phyloP scores from a whole-genome alignment of 352 stramenopile genomes.

The Phytophthora ohioensis region DNA sequence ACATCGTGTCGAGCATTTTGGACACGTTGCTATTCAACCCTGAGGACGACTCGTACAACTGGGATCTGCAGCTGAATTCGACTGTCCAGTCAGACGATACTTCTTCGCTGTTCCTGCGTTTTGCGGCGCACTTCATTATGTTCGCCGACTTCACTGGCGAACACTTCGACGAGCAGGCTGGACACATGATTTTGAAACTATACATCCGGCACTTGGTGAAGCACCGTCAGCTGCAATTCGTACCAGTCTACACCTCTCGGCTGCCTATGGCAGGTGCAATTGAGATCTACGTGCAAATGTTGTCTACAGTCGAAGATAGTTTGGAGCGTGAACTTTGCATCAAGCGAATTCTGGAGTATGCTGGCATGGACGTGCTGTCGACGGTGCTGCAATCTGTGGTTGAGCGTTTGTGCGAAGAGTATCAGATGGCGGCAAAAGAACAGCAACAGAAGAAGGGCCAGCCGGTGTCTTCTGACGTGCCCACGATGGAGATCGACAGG shows the following conservation, averaged over 20 bases:
- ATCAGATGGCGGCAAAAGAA: slow-evolving; percentile 36
- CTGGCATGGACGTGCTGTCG: slow-evolving; percentile 70
- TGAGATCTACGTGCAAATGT: slow-evolving; percentile 81
- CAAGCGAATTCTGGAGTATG: slow-evolving; percentile 73
- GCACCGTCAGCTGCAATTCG: slow-evolving; percentile 77
- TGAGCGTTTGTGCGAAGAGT: slow-evolving; percentile 54
- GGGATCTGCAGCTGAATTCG: slow-evolving; percentile 65
- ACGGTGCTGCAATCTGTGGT: slow-evolving; percentile 68
- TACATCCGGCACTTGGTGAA: slow-evolving; percentile 88
- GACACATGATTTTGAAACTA: slow-evolving; percentile 83
- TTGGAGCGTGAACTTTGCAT: slow-evolving; percentile 76
- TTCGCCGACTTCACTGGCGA: slow-evolving; percentile 79
- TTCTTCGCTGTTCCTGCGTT: slow-evolving; percentile 73
- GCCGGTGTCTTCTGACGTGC: slow-evolving; percentile 26
- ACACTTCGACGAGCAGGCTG: slow-evolving; percentile 64
- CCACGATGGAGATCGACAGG: slow-evolving; percentile 58
- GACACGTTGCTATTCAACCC: slow-evolving; percentile 59
- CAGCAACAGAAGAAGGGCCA: slow-evolving; percentile 41
- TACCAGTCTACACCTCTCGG: slow-evolving; percentile 76
- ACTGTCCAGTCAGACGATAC: slow-evolving; percentile 52
- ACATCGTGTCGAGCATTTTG: slow-evolving; percentile 77
- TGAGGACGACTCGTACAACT: slow-evolving; percentile 65
- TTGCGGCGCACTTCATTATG: slow-evolving; percentile 83
- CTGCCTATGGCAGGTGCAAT: slow-evolving; percentile 66
- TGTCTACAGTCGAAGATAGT: slow-evolving; percentile 64